A percentile compares a stretch with the other conserved stretches of the same genome.
Conservation (phyloP, 805 yeast genomes). For the Lachancea cidri region DNA sequence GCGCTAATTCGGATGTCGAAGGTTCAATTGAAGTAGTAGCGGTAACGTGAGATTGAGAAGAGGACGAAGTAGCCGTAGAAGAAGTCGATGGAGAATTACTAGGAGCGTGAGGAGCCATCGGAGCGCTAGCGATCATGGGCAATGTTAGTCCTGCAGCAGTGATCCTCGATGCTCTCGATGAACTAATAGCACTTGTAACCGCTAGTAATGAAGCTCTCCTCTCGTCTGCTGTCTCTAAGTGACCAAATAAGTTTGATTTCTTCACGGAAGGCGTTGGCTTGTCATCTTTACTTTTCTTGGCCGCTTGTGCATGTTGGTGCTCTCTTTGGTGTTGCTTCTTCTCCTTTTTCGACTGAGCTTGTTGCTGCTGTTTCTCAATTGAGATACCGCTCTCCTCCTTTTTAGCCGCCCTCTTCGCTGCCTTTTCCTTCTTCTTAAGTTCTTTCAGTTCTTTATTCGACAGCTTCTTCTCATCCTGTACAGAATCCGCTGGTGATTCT, state of each 20-base stretch:
- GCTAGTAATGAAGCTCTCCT: constrained; percentile 43
- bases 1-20: constrained; percentile 6
- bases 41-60: constrained; percentile 4
- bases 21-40: constrained; percentile 6
- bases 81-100: constrained; percentile 10
- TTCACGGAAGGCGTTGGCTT: constrained; percentile 35
- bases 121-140: constrained; percentile 28
- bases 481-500: constrained; percentile 1
- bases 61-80: constrained; percentile 7
- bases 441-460: constrained; percentile 84
- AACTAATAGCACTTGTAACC: constrained; percentile 29
- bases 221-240: constrained; percentile 75
- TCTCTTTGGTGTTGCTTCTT: constrained; percentile 38
- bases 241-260: constrained; percentile 67
- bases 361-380: constrained; percentile 35
- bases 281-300: constrained; percentile 42
- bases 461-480: constrained; percentile 31
- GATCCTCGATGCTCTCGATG: constrained; percentile 30
- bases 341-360: constrained; percentile 41
- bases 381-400: constrained; percentile 63
- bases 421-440: constrained; percentile 82
- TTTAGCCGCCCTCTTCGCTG: constrained; percentile 86
- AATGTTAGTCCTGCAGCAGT: constrained; percentile 33
- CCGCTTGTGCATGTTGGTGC: constrained; percentile 44
- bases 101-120: constrained; percentile 22